Base-by-base conservation (phyloP, 257 asterid species). In the Datura wrightii region DNA sequence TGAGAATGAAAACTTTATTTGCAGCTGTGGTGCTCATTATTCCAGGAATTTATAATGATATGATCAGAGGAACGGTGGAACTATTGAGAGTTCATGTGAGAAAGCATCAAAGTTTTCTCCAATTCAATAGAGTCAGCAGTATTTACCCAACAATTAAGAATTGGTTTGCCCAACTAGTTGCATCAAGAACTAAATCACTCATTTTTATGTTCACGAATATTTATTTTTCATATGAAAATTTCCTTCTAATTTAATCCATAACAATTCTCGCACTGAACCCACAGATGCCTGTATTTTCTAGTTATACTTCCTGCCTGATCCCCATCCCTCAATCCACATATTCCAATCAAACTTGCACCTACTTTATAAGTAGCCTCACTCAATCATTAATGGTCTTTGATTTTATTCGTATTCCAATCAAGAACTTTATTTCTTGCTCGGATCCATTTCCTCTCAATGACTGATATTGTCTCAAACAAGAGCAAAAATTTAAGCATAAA, bases 111-210 rank as follows among this genome's bases (percentile, higher is more conserved):
- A 42, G 58, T 48, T 39, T 39, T 50, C 81, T 50, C 62, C 24
- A 1, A 48, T 14, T 24, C 62, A 76, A 50, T 76, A 76, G 16
- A 52, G 36, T 42, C 15, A 13, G 13, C 63, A 50, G 82, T 78
- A 19, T 52, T 50, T 52, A 7, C 31, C 82, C 63, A 50, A 34
- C 63, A 78, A 14, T 8, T 13, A 31, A 52, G 48, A 78, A 53
- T 78, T 52, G 31, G 46, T 34, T 52, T 52, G 48, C 34, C 15
- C 63, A 50, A 78, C 46, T 78, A 31, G 34, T 78, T 78, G 82
- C 62, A 78, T 78, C 82, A 78, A 78, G 63, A 78, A 78, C 65
- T 6, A 70, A 70, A 44, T 42, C 55, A 71, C 56, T 71, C 62
- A 34, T 52, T 78, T 52, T 78, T 18, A 78, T 14, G 63, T 78